Percentiles rank a stretch among this genome's conserved stretches.
These are phyloP conservation scores for Neopestalotiopsis sp. DNA, from an alignment of 2,329 filamentous ascomycete genomes.

Conservation along the genomic window DNA sequence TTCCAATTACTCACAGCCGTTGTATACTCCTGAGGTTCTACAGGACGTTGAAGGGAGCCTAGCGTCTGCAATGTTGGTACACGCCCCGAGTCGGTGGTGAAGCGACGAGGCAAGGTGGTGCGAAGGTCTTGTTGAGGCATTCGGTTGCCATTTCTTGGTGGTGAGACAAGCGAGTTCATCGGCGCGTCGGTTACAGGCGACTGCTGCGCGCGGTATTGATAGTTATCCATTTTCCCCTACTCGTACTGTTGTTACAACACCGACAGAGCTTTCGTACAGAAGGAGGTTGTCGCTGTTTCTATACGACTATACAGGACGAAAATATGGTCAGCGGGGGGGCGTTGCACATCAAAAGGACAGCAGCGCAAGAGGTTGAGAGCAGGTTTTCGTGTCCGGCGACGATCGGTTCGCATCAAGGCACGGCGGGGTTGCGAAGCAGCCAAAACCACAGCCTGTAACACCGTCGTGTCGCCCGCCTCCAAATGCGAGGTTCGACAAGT, in stretches of 20 bases:
- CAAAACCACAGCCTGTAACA: slow-evolving; percentile 23
- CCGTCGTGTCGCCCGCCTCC: slow-evolving; percentile 23
- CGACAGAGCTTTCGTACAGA: slow-evolving; percentile 45
- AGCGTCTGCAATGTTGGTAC: slow-evolving; percentile 75
- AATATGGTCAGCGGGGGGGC: slow-evolving; percentile 8
- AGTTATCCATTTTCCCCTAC: slow-evolving; percentile 74
- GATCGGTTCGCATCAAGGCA: slow-evolving; percentile 14
- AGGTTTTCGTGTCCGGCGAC: slow-evolving; percentile 10
- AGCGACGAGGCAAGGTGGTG: slow-evolving; percentile 82
- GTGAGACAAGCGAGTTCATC: slow-evolving; percentile 76
- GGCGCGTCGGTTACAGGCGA: slow-evolving; percentile 77
- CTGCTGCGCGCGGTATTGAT: slow-evolving; percentile 78
- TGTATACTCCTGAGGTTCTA: slow-evolving; percentile 57
- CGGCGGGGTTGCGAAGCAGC: slow-evolving; percentile 19
- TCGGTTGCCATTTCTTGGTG: slow-evolving; percentile 72
- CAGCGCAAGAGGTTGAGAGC: slow-evolving; percentile 4
- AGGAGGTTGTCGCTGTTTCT: slow-evolving; percentile 38
- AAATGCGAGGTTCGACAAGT: not conserved
- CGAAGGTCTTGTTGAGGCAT: slow-evolving; percentile 72
- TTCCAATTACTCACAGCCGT: slow-evolving; percentile 35
- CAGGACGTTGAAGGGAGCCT: slow-evolving; percentile 50
- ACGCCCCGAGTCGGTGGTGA: slow-evolving; percentile 90
- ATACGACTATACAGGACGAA: slow-evolving; percentile 34
- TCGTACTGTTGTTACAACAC: slow-evolving; percentile 46
- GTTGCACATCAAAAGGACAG: not conserved